Evolutionary conservation across 2,329 filamentous ascomycete species (phyloP).

Genomic region (Emericellopsis cladophorae): DNA sequence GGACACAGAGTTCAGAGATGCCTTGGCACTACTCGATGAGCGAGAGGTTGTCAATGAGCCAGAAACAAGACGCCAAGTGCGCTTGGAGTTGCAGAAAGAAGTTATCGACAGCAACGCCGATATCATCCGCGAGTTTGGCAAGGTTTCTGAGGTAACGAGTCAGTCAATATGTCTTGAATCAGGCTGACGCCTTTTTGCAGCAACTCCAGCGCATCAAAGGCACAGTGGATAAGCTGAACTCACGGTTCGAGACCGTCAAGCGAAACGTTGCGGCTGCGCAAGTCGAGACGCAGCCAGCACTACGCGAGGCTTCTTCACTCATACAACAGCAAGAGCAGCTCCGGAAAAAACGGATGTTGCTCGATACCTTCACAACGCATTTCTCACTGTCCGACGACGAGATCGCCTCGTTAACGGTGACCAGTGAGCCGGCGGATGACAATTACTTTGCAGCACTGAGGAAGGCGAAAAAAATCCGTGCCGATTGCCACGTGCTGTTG

Average conservation of each 20-base stretch:
- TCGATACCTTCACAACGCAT: slow-evolving; percentile 66
- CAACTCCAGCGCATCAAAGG: slow-evolving; percentile 77
- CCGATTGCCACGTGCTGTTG: slow-evolving; percentile 78
- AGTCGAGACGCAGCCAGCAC: slow-evolving; percentile 57
- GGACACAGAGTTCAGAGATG: slow-evolving; percentile 82
- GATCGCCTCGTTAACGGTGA: slow-evolving; percentile 59
- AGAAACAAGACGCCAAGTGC: slow-evolving; percentile 65
- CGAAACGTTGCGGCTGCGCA: slow-evolving; percentile 64
- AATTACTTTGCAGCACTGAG: slow-evolving; percentile 67
- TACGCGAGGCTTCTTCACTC: slow-evolving; percentile 65
- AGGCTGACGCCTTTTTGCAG: slow-evolving; percentile 24
- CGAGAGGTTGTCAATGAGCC: slow-evolving; percentile 60
- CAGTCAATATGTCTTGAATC: not conserved
- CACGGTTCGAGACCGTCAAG: slow-evolving; percentile 70
- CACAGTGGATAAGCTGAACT: slow-evolving; percentile 67
- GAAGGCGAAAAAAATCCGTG: slow-evolving; percentile 75
- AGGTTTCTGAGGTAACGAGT: slow-evolving; percentile 65
- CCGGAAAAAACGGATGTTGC: slow-evolving; percentile 67
- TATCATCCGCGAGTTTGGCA: slow-evolving; percentile 77
- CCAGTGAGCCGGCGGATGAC: slow-evolving; percentile 72
- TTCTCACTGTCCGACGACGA: slow-evolving; percentile 82
- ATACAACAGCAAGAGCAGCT: slow-evolving; percentile 61
- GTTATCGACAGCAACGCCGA: slow-evolving; percentile 87
- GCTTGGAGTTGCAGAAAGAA: slow-evolving; percentile 78
- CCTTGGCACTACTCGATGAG: slow-evolving; percentile 64